Base-by-base conservation (phyloP, 2,329 filamentous ascomycete species). In the Alternaria rosae region DNA sequence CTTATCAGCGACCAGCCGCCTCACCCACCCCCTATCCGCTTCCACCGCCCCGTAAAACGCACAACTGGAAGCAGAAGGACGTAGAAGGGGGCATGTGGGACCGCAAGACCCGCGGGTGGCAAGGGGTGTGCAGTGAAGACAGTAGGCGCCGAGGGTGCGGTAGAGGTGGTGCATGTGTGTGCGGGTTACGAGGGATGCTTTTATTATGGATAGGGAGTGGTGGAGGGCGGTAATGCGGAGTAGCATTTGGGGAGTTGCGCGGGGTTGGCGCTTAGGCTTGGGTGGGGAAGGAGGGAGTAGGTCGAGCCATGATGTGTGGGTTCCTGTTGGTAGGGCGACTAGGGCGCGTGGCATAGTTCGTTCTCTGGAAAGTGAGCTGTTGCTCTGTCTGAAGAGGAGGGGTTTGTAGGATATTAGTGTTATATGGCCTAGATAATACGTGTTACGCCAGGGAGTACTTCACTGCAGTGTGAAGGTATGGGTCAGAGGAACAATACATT, bases 241-340 rank as follows among this genome's bases (percentile, higher is more conserved):
- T 1, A 56, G 25, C 23, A 56, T 48, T 32, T 42, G 21, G 13
- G 48, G 30, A 0, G 47, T 44, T 17, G 38, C 38, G 1, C 28
- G 48, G 21, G 47, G 47, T 17, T 44, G 23, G 7, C 23, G 44
- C 12, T 17, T 11, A 7, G 38, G 28, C n/a, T 38, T 25, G 2
- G 48, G 3, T 20, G 2, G 15, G 3, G 1, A 9, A 5, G 38
- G 26, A n/a, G 43, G 54, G 5, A 38, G 10, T 2, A 28, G 3
- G 21, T 41, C n/a, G 10, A 48, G 42, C 54, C 54, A 56, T 47
- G 54, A 56, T 48, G 42, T 21, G 7, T 48, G 15, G 15, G 54
- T n/a, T 11, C 30, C 54, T 5, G 28, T 25, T 13, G 54, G 54
- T 28, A 56, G 21, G 30, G 28, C 28, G 30, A 38, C 8, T 5